Evolutionary conservation across 2,329 filamentous ascomycete genomes (phyloP).

Genomic region (Paraconiothyrium sp.): DNA sequence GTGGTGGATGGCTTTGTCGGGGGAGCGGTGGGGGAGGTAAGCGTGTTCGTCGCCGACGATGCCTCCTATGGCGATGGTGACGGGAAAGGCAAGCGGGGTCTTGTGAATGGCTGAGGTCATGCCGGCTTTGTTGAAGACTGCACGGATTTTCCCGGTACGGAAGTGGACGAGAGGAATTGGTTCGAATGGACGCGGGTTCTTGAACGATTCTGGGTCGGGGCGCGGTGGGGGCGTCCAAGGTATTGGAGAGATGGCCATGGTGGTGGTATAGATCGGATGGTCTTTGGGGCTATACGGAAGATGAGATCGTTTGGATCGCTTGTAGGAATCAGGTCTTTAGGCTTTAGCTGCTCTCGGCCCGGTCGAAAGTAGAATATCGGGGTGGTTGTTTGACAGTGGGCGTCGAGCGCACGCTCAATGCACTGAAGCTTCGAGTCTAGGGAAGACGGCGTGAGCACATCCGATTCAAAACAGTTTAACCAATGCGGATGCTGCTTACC

Average conservation of each 20-base stretch:
- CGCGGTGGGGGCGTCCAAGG: constrained; percentile 33
- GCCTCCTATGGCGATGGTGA: constrained; percentile 60
- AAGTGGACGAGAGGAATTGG: constrained; percentile 65
- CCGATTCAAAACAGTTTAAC: constrained; percentile 1
- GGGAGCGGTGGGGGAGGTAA: constrained; percentile 68
- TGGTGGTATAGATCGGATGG: neutral
- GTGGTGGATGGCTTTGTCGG: constrained; percentile 70
- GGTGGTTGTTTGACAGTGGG: neutral
- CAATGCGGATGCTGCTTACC: constrained; percentile 13
- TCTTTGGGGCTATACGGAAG: too few relatives aligned
- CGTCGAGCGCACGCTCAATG: neutral
- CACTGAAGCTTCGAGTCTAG: neutral
- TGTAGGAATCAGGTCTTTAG: neutral
- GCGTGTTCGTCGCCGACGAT: constrained; percentile 70
- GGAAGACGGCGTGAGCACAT: constrained; percentile 20
- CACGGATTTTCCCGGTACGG: constrained; percentile 66
- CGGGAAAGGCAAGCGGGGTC: constrained; percentile 52
- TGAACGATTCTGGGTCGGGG: constrained; percentile 31
- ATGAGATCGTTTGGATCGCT: too few relatives aligned
- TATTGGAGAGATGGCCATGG: constrained; percentile 20
- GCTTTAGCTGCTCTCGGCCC: neutral
- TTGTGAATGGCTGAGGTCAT: constrained; percentile 67
- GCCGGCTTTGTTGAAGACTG: constrained; percentile 61
- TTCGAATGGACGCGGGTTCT: constrained; percentile 34
- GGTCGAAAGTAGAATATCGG: neutral